Evolutionary conservation across 371 early-diverging fungal species (phyloP).

Genomic region (Mucor racemosus): DNA sequence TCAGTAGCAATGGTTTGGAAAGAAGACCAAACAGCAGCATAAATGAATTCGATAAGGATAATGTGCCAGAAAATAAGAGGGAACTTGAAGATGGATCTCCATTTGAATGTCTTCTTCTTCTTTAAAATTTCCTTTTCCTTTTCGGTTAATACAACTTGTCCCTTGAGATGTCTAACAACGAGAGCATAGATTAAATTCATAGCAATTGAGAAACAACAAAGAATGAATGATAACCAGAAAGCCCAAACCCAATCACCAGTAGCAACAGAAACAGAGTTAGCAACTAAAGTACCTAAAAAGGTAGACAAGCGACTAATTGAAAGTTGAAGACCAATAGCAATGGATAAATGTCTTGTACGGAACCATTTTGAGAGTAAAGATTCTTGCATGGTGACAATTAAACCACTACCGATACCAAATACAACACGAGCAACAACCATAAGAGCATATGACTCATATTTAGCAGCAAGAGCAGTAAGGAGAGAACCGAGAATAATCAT

Average conservation of each 20-base stretch:
- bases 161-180: slow-evolving; percentile 43
- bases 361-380: slow-evolving; percentile 65
- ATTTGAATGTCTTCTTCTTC: slow-evolving; percentile 45
- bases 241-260: slow-evolving; percentile 58
- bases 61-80: slow-evolving; percentile 57
- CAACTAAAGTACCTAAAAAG: slow-evolving; percentile 55
- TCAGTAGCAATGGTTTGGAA: slow-evolving; percentile 60
- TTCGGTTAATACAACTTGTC: slow-evolving; percentile 27
- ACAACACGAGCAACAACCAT: slow-evolving; percentile 59
- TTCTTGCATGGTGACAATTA: slow-evolving; percentile 65
- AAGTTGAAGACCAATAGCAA: slow-evolving; percentile 57
- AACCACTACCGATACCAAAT: slow-evolving; percentile 60
- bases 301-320: slow-evolving; percentile 56
- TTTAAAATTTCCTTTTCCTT: slow-evolving; percentile 33
- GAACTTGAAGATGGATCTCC: slow-evolving; percentile 48
- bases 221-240: slow-evolving; percentile 55
- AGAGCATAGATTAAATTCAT: slow-evolving; percentile 55
- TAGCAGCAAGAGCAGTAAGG: slow-evolving; percentile 51
- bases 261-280: slow-evolving; percentile 43
- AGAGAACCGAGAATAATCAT: slow-evolving; percentile 52
- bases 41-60: slow-evolving; percentile 49
- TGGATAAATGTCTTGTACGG: slow-evolving; percentile 42
- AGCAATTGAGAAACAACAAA: slow-evolving; percentile 51
- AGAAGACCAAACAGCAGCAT: slow-evolving; percentile 60
- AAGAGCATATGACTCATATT: slow-evolving; percentile 38